phyloP scores from a whole-genome alignment of 306 rosid genomes.

The Casuarina glauca region DNA sequence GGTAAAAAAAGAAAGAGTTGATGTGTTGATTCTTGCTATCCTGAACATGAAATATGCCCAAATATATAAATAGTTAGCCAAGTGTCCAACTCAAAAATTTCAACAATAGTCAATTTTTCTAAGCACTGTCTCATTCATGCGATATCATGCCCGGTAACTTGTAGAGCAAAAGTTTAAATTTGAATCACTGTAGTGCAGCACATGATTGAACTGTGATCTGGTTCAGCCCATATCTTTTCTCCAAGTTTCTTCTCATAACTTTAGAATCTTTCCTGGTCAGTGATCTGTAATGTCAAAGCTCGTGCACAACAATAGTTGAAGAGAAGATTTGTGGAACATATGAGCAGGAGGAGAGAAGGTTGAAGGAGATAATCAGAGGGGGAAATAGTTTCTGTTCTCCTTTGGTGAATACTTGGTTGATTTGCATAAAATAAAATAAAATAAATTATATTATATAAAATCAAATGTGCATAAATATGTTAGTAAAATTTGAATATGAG shows the following conservation, averaged over 20 bases:
- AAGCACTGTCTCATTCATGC: neutral
- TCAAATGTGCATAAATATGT: too few relatives aligned
- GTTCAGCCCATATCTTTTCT: neutral
- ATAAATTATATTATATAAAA: too few relatives aligned
- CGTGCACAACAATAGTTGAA: neutral
- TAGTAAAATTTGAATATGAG: too few relatives aligned
- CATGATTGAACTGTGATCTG: neutral
- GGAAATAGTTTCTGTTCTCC: neutral
- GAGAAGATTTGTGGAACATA: neutral
- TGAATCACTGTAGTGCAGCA: neutral
- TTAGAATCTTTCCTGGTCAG: slow-evolving; percentile 1
- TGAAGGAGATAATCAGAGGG: neutral
- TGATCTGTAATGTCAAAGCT: neutral
- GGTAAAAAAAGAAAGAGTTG: neutral
- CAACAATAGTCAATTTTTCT: neutral
- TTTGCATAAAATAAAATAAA: neutral
- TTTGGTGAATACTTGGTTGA: neutral
- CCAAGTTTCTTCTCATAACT: neutral
- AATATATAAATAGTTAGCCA: neutral
- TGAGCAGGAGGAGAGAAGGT: neutral
- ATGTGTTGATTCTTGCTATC: neutral
- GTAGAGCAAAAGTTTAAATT: neutral
- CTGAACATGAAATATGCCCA: neutral
- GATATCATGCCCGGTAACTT: neutral
- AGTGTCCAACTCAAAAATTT: neutral